Evolutionary conservation across 441 rosid species (phyloP), one percentile per base, ranked within the genome.

Genomic region (Syzygium syzygioides): DNA sequence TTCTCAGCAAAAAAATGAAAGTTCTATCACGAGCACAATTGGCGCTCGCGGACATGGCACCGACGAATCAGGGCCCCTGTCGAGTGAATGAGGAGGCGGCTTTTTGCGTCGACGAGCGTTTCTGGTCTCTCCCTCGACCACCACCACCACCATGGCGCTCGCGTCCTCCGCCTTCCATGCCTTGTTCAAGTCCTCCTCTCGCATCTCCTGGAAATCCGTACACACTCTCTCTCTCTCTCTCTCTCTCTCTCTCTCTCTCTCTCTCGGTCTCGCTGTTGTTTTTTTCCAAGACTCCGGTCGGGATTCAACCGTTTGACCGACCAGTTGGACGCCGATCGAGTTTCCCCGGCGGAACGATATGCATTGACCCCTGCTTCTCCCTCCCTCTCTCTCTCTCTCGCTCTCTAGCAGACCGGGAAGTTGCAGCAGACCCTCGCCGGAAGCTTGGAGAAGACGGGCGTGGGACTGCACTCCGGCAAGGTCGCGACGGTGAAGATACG

Each of bases 131-230:
- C 8, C 26, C 3, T 12, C n/a, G 83, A 45, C 85, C 48, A 7
- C 48, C 48, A 45, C 48, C 48, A 7, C 48, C 48, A 1, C 10
- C 52, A 94, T 93, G 95, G 13, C 91, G 32, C 87, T 91, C 57
- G 17, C 83, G 8, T 89, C 93, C 90, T 87, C 85, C 71, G 89
- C 92, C 68, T 53, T 91, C 66, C 91, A 90, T 30, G 89, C 93
- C 54, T 54, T 76, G 18, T 76, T 91, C 92, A 94, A 88, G 88
- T 91, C 93, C 86, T 92, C 95, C 86, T 48, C 57, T 64, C 90
- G 93, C 93, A 83, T 95, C 89, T 92, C 96, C 34, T 94, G 97
- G 96, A 94, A 92, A 93, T 56, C 92, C 50, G 95, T 94, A 92
- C 30, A 37, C 71, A 9, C 76, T 62, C 86, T 86, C 85, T 55